phyloP scores from a whole-genome alignment of 257 asterid genomes.

The Agastache rugosa region DNA sequence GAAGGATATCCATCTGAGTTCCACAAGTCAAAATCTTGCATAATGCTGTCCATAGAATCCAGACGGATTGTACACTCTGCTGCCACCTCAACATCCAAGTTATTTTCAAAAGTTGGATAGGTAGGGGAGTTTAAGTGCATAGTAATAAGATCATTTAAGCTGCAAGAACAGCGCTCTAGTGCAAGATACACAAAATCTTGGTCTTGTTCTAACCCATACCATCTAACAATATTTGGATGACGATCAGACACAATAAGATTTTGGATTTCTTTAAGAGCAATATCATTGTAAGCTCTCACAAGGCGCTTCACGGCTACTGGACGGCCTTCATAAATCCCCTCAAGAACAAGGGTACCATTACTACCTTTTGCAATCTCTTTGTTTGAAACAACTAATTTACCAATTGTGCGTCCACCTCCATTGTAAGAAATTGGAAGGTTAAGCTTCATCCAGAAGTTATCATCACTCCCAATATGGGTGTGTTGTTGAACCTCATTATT shows the following conservation, averaged over 20 bases:
- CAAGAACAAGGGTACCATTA: constrained; percentile 89
- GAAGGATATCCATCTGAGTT: constrained; percentile 74
- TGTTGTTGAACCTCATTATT: constrained; percentile 47
- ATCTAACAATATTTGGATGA: constrained; percentile 88
- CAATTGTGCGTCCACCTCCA: constrained; percentile 69
- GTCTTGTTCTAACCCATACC: constrained; percentile 92
- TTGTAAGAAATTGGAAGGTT: constrained; percentile 46
- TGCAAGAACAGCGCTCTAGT: constrained; percentile 88
- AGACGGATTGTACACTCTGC: constrained; percentile 45
- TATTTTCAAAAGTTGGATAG: constrained; percentile 38
- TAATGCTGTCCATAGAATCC: constrained; percentile 49
- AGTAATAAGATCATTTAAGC: constrained; percentile 77
- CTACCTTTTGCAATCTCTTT: constrained; percentile 93
- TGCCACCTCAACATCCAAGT: constrained; percentile 46
- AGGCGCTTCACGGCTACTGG: constrained; percentile 96
- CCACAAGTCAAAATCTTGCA: constrained; percentile 59
- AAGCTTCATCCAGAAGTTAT: constrained; percentile 56
- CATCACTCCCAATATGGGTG: constrained; percentile 39
- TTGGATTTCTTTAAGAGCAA: constrained; percentile 86
- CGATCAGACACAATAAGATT: constrained; percentile 88
- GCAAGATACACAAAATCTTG: constrained; percentile 93
- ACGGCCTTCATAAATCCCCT: constrained; percentile 87
- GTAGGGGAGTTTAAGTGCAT: constrained; percentile 55
- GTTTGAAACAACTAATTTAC: constrained; percentile 74
- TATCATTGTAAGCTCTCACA: constrained; percentile 80